phyloP scores from a whole-genome alignment of 345 rosid genomes.

The Salix caprea region DNA sequence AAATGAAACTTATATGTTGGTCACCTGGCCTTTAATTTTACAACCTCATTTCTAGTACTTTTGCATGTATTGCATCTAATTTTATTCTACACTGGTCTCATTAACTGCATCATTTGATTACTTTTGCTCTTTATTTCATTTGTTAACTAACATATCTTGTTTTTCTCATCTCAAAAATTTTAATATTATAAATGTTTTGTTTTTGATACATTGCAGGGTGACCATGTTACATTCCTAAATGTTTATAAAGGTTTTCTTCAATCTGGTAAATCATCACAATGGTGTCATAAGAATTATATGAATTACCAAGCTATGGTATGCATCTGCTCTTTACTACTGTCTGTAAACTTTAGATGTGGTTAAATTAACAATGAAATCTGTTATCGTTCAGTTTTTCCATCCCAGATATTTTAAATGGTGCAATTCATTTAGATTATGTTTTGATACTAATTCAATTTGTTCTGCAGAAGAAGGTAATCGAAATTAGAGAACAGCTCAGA shows the following conservation, averaged over 20 bases:
- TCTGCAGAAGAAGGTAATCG: constrained; percentile 71
- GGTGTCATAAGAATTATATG: constrained; percentile 80
- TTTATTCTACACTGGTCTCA: not conserved
- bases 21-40: not conserved
- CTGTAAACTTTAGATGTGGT: constrained; percentile 2
- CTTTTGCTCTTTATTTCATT: not conserved
- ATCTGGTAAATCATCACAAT: constrained; percentile 71
- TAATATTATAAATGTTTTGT: not conserved
- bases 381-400: constrained; percentile 1
- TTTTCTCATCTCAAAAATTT: not conserved
- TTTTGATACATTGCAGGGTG: constrained; percentile 59
- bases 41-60: not conserved
- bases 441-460: constrained; percentile 1
- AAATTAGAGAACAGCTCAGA: constrained; percentile 75
- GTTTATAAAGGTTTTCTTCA: constrained; percentile 87
- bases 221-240: constrained; percentile 83
- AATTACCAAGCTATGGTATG: constrained; percentile 86
- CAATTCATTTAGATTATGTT: not conserved
- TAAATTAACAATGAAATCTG: not conserved
- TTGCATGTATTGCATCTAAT: not conserved
- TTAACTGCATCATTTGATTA: not conserved
- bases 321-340: constrained; percentile 6
- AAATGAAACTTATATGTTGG: not conserved
- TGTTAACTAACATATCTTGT: not conserved
- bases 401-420: not conserved